phyloP scores from a whole-genome alignment of 75 land plant species.

The Cunninghamia lanceolata region DNA sequence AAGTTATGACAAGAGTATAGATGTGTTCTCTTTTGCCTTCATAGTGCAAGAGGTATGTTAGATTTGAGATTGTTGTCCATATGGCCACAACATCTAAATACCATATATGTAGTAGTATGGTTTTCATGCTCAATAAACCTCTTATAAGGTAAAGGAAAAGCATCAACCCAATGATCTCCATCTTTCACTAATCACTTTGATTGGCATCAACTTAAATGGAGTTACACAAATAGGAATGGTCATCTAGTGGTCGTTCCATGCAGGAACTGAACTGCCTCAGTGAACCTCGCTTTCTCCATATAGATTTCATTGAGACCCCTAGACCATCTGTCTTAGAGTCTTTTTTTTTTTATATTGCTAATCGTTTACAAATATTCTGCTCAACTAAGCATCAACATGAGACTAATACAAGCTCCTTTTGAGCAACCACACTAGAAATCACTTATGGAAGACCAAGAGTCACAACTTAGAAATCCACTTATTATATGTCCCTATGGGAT shows the following conservation, averaged over 20 bases:
- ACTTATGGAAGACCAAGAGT: too few species aligned
- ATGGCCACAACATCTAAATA: not conserved
- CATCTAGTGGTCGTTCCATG: not conserved
- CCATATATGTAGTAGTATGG: not conserved
- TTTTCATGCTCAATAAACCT: not conserved
- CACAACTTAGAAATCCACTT: too few species aligned
- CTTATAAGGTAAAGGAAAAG: not conserved
- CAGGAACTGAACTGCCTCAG: not conserved
- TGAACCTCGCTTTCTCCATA: not conserved
- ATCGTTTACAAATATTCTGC: too few species aligned
- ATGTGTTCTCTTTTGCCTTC: constrained; percentile 66
- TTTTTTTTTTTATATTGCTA: too few species aligned
- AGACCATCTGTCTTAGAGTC: not conserved
- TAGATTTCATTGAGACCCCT: not conserved
- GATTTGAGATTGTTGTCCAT: not conserved
- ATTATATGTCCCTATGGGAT: too few species aligned
- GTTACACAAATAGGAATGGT: not conserved
- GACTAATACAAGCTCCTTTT: too few species aligned
- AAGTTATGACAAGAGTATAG: constrained; percentile 64
- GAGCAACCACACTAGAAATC: too few species aligned
- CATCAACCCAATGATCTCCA: not conserved
- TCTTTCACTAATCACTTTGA: not conserved
- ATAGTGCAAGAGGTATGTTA: constrained; percentile 49
- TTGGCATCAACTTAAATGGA: not conserved
- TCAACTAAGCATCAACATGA: too few species aligned